A percentile compares a stretch with the other conserved stretches of the same genome.
Evolutionary conservation across 345 rosid species (phyloP).

Genomic region (Populus pruinosa): DNA sequence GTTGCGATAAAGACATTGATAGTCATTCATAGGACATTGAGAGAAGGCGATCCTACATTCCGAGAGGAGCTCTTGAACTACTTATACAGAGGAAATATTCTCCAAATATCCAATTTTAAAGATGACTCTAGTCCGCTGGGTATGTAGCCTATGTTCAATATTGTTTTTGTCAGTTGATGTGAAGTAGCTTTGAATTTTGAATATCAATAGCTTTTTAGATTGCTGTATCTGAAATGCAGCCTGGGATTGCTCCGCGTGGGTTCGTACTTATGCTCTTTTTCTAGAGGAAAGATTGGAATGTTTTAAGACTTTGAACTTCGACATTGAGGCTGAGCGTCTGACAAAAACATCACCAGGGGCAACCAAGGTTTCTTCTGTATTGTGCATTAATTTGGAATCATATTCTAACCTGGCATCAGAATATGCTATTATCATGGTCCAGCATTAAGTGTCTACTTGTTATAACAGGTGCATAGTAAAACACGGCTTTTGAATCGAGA

Average conservation of each 20-base stretch:
- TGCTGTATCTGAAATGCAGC: constrained; percentile 38
- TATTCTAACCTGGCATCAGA: background rate
- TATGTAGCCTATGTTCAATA: constrained; percentile 15
- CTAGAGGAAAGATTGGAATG: constrained; percentile 92
- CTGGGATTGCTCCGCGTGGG: constrained; percentile 99
- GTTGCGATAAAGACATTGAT: constrained; percentile 87
- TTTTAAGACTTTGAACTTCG: constrained; percentile 69
- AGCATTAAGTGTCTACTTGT: background rate
- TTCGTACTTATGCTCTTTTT: constrained; percentile 79
- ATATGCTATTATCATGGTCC: background rate
- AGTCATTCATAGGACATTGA: constrained; percentile 90
- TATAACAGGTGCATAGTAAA: constrained; percentile 58
- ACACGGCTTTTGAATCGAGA: constrained; percentile 57
- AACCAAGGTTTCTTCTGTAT: constrained; percentile 49
- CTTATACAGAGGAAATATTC: constrained; percentile 69
- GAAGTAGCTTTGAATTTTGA: background rate
- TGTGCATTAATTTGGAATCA: background rate
- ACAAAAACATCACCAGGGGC: constrained; percentile 52
- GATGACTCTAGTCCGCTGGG: constrained; percentile 92
- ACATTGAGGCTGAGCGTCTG: constrained; percentile 78
- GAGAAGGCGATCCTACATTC: constrained; percentile 96
- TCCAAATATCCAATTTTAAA: constrained; percentile 88
- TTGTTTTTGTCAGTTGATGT: background rate
- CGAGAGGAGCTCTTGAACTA: constrained; percentile 80
- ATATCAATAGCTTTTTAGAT: background rate